Evolutionary conservation across 2,329 filamentous ascomycete genomes (phyloP).

Genomic region (Epichloe elymi): DNA sequence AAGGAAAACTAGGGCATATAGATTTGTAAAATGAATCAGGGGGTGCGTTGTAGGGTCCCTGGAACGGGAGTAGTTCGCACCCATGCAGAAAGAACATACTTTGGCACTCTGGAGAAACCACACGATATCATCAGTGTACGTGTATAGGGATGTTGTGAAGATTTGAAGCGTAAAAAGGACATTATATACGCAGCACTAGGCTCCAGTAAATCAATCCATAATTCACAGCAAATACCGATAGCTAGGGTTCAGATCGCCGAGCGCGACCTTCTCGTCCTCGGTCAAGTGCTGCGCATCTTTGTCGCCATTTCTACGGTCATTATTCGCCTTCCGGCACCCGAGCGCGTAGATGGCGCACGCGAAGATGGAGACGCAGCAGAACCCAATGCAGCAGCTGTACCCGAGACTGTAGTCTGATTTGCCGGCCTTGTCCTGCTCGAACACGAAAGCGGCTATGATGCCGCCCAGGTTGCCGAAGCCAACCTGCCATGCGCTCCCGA

Average conservation of each 20-base stretch:
- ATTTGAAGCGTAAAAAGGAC: too few species aligned
- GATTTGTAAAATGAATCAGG: too few species aligned
- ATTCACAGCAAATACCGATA: conserved; percentile 44
- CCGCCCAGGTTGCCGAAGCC: conserved; percentile 71
- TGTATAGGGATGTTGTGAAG: too few species aligned
- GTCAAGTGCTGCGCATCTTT: conserved; percentile 31
- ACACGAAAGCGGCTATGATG: conserved; percentile 63
- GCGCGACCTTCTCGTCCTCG: conserved; percentile 46
- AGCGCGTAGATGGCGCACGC: conserved; percentile 47
- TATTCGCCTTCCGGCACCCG: conserved; percentile 47
- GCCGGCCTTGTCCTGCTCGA: conserved; percentile 53
- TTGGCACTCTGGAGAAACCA: too few species aligned
- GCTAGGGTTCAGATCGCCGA: conserved; percentile 46
- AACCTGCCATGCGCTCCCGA: conserved; percentile 65
- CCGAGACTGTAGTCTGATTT: conserved; percentile 62
- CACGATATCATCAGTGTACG: too few species aligned
- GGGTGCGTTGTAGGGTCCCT: too few species aligned
- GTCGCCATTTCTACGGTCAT: conserved; percentile 37
- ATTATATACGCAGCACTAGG: too few species aligned
- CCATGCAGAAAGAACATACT: too few species aligned
- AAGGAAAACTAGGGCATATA: too few species aligned
- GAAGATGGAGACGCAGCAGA: conserved; percentile 43
- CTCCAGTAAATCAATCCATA: too few species aligned
- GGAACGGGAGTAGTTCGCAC: too few species aligned
- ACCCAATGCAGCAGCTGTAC: conserved; percentile 54